A percentile compares a stretch with the other conserved stretches of the same genome.
phyloP scores from a whole-genome alignment of 768 basidiomycete genomes.

The Suillus luteus region DNA sequence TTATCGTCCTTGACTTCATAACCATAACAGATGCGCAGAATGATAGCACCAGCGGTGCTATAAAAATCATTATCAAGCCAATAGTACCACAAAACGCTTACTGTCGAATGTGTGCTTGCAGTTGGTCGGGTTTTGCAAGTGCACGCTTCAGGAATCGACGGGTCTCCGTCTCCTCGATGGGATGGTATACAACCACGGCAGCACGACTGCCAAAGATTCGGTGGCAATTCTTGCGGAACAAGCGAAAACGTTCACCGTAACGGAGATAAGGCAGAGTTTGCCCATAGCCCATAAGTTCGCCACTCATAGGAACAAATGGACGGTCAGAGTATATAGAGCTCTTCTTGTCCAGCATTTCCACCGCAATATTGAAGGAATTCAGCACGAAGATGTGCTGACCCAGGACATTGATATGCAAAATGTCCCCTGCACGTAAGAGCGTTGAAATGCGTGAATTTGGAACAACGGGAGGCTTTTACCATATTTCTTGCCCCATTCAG shows the following conservation, averaged over 20 bases:
- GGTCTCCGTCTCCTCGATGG: slow-evolving; percentile 23
- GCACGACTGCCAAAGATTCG: slow-evolving; percentile 18
- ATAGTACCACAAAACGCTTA: slow-evolving; percentile 9
- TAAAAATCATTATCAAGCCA: too few species aligned
- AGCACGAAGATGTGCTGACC: slow-evolving; percentile 52
- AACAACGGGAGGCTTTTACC: slow-evolving; percentile 35
- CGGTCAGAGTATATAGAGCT: slow-evolving; percentile 51
- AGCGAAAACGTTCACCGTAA: slow-evolving; percentile 15
- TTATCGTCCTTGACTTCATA: slow-evolving; percentile 37
- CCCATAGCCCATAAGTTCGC: slow-evolving; percentile 22
- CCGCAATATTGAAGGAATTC: slow-evolving; percentile 45
- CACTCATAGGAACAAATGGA: slow-evolving; percentile 3
- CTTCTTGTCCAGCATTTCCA: slow-evolving; percentile 54
- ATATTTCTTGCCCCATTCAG: slow-evolving; percentile 53
- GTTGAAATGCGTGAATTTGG: neutral
- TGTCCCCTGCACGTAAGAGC: slow-evolving; percentile 27
- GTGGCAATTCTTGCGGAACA: slow-evolving; percentile 18
- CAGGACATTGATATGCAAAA: slow-evolving; percentile 32
- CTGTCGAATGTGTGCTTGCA: slow-evolving; percentile 26
- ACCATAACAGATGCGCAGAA: slow-evolving; percentile 44
- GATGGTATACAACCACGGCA: slow-evolving; percentile 14
- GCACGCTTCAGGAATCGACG: slow-evolving; percentile 22
- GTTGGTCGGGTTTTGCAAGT: slow-evolving; percentile 17
- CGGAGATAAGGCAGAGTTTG: slow-evolving; percentile 14
- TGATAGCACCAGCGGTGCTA: slow-evolving; percentile 26